Conservation (phyloP, 2,329 filamentous ascomycete species). For the Reticulascus tulasneorum region DNA sequence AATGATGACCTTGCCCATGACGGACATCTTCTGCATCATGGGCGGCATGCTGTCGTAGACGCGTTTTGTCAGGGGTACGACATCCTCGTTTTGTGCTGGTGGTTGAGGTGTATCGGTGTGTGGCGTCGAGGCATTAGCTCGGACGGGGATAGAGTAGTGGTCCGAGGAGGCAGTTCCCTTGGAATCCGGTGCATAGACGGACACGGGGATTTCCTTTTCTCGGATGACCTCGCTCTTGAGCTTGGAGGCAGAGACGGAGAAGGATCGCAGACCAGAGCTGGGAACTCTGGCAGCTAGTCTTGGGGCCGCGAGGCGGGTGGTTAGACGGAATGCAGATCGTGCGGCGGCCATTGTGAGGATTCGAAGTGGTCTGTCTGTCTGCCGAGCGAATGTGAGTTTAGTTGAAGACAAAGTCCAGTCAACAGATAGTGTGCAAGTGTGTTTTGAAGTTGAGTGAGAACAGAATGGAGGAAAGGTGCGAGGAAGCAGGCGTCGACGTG, state of each 20-base stretch:
- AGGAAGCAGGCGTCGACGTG: conserved; percentile 5
- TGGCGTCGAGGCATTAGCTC: conserved; percentile 32
- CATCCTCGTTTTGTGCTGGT: conserved; percentile 39
- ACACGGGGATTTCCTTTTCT: conserved; percentile 55
- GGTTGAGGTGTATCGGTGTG: conserved; percentile 36
- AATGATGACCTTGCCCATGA: conserved; percentile 67
- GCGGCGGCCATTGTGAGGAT: conserved; percentile 8
- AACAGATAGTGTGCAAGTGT: background rate
- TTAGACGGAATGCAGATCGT: conserved; percentile 12
- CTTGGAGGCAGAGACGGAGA: conserved; percentile 31
- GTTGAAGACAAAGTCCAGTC: no score
- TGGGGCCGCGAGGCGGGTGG: conserved; percentile 17
- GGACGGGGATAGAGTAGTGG: conserved; percentile 53
- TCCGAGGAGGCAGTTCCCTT: conserved; percentile 43
- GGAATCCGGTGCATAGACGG: conserved; percentile 45
- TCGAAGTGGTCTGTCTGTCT: background rate
- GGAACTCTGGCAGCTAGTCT: conserved; percentile 24
- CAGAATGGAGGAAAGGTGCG: conserved; percentile 1
- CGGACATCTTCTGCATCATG: conserved; percentile 65
- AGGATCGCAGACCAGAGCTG: conserved; percentile 27
- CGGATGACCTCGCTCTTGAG: conserved; percentile 49
- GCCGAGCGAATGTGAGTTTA: no score
- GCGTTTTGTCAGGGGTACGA: conserved; percentile 49
- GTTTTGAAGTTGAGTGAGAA: background rate
- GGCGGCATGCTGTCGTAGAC: conserved; percentile 51